phyloP scores from a whole-genome alignment of 176 grass and related monocot species.

The Cenchrus fungigraminus region DNA sequence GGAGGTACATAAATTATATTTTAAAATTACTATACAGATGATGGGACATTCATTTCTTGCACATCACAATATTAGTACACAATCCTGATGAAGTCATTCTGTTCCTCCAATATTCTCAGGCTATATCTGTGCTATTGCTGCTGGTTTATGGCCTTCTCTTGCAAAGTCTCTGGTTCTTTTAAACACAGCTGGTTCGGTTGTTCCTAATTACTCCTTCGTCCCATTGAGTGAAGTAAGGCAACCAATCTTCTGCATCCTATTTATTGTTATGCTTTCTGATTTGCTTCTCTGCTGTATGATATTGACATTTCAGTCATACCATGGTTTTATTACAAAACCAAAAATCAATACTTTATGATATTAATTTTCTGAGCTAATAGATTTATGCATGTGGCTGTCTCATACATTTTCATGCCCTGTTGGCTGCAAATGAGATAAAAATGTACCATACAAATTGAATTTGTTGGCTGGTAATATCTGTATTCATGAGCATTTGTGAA shows the following conservation, averaged over 20 bases:
- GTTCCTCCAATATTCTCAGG: slow-evolving; percentile 54
- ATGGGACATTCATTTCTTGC: background rate
- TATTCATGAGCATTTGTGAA: too few species aligned
- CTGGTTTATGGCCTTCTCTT: slow-evolving; percentile 84
- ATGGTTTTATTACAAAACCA: slow-evolving; percentile 3
- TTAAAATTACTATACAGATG: slow-evolving; percentile 15
- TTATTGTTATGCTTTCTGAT: slow-evolving; percentile 22
- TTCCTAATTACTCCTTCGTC: slow-evolving; percentile 73
- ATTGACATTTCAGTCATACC: slow-evolving; percentile 29
- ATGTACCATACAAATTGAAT: background rate
- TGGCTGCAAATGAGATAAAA: background rate
- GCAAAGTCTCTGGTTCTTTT: slow-evolving; percentile 85
- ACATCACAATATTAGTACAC: background rate
- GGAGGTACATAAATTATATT: slow-evolving; percentile 68
- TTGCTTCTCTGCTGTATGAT: background rate
- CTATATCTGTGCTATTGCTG: slow-evolving; percentile 73
- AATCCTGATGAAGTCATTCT: background rate
- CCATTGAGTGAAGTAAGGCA: slow-evolving; percentile 70
- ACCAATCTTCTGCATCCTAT: slow-evolving; percentile 9
- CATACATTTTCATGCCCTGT: background rate
- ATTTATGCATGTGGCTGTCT: background rate
- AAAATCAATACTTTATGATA: background rate
- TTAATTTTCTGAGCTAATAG: background rate
- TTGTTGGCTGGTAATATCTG: background rate
- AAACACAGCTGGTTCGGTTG: slow-evolving; percentile 86